Conservation (phyloP, 169 alveolate species). For the Plasmodium chabaudi region DNA sequence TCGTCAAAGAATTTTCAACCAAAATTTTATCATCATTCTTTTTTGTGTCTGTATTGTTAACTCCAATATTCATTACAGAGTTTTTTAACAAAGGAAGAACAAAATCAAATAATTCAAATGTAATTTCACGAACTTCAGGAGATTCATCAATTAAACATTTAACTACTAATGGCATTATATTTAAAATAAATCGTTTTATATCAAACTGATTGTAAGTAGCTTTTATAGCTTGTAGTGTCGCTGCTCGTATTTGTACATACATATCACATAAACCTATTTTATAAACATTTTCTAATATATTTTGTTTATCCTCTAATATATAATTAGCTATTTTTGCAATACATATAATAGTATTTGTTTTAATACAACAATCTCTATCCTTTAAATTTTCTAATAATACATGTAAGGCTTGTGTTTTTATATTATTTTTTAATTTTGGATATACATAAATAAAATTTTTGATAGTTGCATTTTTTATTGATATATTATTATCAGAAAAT, state of each 20-base stretch:
- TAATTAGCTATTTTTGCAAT: constrained; percentile 83
- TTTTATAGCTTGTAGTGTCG: constrained; percentile 78
- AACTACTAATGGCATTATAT: constrained; percentile 79
- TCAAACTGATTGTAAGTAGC: constrained; percentile 80
- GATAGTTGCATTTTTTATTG: constrained; percentile 82
- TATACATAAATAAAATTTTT: constrained; percentile 79
- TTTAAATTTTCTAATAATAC: constrained; percentile 78
- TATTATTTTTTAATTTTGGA: constrained; percentile 78
- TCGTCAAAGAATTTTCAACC: too few relatives aligned
- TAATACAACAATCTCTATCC: constrained; percentile 80
- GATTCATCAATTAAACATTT: constrained; percentile 79
- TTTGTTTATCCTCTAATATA: constrained; percentile 78
- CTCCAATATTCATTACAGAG: neutral
- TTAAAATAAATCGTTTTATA: constrained; percentile 70
- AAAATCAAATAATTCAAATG: constrained; percentile 78
- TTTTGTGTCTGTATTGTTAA: too few relatives aligned
- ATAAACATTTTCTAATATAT: constrained; percentile 83
- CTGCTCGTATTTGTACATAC: constrained; percentile 77
- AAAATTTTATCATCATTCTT: too few relatives aligned
- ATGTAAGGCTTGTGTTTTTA: constrained; percentile 60
- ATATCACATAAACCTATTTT: constrained; percentile 78
- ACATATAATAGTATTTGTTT: constrained; percentile 83
- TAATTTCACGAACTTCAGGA: constrained; percentile 55
- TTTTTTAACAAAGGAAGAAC: constrained; percentile 45
- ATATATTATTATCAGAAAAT: constrained; percentile 80